Base-by-base conservation (phyloP, 1,284 basidiomycete species). In the Ceratorhiza oryzae-sativae region DNA sequence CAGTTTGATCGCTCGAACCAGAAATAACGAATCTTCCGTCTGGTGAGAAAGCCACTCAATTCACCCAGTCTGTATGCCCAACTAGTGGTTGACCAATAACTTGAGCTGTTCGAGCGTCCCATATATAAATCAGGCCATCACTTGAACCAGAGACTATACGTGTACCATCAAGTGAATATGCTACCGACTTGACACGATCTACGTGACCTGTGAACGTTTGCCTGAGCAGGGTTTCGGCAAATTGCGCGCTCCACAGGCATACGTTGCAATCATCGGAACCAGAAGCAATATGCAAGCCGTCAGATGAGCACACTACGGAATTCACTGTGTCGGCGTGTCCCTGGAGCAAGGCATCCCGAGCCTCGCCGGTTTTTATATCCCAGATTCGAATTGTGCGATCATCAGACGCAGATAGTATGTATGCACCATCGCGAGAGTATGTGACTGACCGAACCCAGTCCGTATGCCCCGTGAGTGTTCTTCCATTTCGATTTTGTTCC, bases 41-140 rank as follows among this genome's bases (percentile, higher is more conserved):
- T n/a, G 79, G 78, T 20, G 79, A 79, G 56, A 83, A 78, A 41
- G 80, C 79, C 55, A 84, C 80, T 25, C 78, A 79, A 1, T 76
- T 77, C 9, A 83, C 81, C 6, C 55, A 23, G 27, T 48, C 36
- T 3, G 32, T 58, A 32, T 71, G 71, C 5, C 70, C 72, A 41
- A 63, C 70, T 9, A 58, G 13, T 18, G 45, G 56, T 13, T 27
- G 25, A 9, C 39, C 25, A 1, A 76, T 51, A 23, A 74, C 30
- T 8, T 60, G 46, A 36, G 49, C 58, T n/a, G 56, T 71, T 12
- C 23, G 8, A 12, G 68, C 23, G 71, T 71, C 51, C 30, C 58
- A 60, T 18, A 71, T 55, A 32, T 25, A 30, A 27, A 73, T 20
- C 15, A 27, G 34, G 12, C 51, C 27, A 18, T 55, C 58, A 4